These are phyloP conservation scores for Neonectria ditissima DNA, from an alignment of 2,329 filamentous ascomycete genomes.

Conservation along the genomic window DNA sequence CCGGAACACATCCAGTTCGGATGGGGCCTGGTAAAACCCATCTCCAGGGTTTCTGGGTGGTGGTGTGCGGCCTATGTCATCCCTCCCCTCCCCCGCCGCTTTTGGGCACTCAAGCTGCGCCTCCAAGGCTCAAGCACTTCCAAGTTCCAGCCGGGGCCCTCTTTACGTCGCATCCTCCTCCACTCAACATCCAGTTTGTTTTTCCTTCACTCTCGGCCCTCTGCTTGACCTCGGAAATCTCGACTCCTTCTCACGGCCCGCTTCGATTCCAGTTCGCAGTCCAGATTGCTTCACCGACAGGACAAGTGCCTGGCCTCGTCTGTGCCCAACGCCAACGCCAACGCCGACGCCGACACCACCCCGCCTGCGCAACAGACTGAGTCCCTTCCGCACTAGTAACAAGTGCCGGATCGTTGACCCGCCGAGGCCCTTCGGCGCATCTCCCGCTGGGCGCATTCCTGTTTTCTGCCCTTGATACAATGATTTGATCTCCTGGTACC, in stretches of 20 bases:
- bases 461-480: slow-evolving; percentile 25
- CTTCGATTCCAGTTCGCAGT: slow-evolving; percentile 14
- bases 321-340: background rate
- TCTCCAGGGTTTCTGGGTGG: too few species aligned
- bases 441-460: slow-evolving; percentile 24
- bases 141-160: slow-evolving; percentile 30
- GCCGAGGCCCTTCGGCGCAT: slow-evolving; percentile 8
- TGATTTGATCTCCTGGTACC: slow-evolving; percentile 40
- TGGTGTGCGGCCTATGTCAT: slow-evolving; percentile 40
- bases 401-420: slow-evolving; percentile 3
- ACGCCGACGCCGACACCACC: slow-evolving; percentile 8
- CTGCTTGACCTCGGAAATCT: slow-evolving; percentile 24
- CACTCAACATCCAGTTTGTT: slow-evolving; percentile 30
- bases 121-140: slow-evolving; percentile 37
- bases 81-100: slow-evolving; percentile 31
- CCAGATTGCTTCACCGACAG: slow-evolving; percentile 13
- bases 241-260: slow-evolving; percentile 17
- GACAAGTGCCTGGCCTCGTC: slow-evolving; percentile 4
- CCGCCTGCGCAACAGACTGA: slow-evolving; percentile 38
- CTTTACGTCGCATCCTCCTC: slow-evolving; percentile 39
- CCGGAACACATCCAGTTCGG: too few species aligned
- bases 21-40: too few species aligned
- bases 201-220: slow-evolving; percentile 23
- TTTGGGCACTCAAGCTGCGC: slow-evolving; percentile 40
- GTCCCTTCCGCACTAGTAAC: slow-evolving; percentile 21